These are phyloP conservation scores for Akanthomyces dipterigenus DNA, from an alignment of 2,329 filamentous ascomycete species.

Conservation along the genomic window DNA sequence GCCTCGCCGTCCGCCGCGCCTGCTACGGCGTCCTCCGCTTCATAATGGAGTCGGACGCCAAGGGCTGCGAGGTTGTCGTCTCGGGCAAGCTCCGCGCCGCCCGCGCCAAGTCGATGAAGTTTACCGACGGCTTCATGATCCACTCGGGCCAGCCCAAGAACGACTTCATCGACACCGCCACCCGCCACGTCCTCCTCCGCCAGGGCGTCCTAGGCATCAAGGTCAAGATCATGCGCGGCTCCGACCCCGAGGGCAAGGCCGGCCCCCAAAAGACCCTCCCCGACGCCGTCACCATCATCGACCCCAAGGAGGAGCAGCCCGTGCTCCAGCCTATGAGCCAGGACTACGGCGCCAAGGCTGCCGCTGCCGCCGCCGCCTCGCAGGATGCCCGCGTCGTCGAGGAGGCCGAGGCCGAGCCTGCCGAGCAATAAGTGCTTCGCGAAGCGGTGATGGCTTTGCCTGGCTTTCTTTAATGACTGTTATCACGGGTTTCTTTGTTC, in stretches of 20 bases:
- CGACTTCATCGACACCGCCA: slow-evolving; percentile 98
- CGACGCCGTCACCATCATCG: slow-evolving; percentile 98
- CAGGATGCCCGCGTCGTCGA: slow-evolving; percentile 54
- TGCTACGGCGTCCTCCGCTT: slow-evolving; percentile 99
- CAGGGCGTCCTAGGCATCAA: slow-evolving; percentile 99
- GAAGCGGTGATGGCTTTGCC: slow-evolving; percentile 6
- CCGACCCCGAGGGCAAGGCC: slow-evolving; percentile 98
- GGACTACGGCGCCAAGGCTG: slow-evolving; percentile 95
- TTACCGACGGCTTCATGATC: slow-evolving; percentile 99
- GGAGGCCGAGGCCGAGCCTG: slow-evolving; percentile 49
- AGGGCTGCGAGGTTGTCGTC: slow-evolving; percentile 99
- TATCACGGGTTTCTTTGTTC: slow-evolving; percentile 8
- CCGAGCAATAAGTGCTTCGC: slow-evolving; percentile 30
- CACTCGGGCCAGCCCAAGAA: slow-evolving; percentile 99
- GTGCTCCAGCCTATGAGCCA: slow-evolving; percentile 93
- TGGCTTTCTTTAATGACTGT: slow-evolving; percentile 6
- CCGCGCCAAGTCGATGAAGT: slow-evolving; percentile 99
- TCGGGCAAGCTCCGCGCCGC: slow-evolving; percentile 98
- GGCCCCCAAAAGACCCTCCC: slow-evolving; percentile 95
- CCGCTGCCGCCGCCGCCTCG: slow-evolving; percentile 57
- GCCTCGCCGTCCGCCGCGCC: slow-evolving; percentile 94
- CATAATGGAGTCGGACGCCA: slow-evolving; percentile 99
- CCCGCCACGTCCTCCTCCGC: slow-evolving; percentile 98
- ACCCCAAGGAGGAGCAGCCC: slow-evolving; percentile 98
- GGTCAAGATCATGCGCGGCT: slow-evolving; percentile 99